Evolutionary conservation across 192 early-diverging fungal genomes (phyloP).

Genomic region (Entomortierella lignicola): DNA sequence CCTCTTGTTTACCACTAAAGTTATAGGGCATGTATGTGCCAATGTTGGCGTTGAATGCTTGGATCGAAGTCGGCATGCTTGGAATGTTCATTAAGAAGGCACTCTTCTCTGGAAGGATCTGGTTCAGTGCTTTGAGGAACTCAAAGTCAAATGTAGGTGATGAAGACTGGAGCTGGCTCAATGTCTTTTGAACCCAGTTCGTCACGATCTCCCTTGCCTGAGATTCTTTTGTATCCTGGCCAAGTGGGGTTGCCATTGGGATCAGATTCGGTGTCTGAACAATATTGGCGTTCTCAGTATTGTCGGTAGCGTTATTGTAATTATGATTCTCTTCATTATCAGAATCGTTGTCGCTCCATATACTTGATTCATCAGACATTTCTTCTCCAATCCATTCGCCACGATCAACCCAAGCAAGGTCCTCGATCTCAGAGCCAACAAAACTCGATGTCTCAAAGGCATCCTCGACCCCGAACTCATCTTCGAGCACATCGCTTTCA

Average conservation of each 20-base stretch:
- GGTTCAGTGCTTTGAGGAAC: slow-evolving; percentile 43
- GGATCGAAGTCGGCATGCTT: slow-evolving; percentile 51
- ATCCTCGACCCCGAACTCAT: slow-evolving; percentile 22
- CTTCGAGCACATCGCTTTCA: slow-evolving; percentile 32
- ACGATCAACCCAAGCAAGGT: slow-evolving; percentile 33
- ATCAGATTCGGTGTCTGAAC: slow-evolving; percentile 40
- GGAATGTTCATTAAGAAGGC: slow-evolving; percentile 51
- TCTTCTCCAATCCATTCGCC: slow-evolving; percentile 52
- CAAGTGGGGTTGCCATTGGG: slow-evolving; percentile 40
- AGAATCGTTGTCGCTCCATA: slow-evolving; percentile 33
- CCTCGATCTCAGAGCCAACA: slow-evolving; percentile 49
- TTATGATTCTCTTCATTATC: slow-evolving; percentile 13
- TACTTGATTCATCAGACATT: slow-evolving; percentile 37
- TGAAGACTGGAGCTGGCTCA: slow-evolving; percentile 53
- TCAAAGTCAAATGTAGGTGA: slow-evolving; percentile 43
- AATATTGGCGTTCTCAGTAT: slow-evolving; percentile 22
- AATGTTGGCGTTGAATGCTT: slow-evolving; percentile 50
- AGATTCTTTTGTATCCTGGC: slow-evolving; percentile 43
- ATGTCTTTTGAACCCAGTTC: slow-evolving; percentile 59
- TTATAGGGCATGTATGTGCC: slow-evolving; percentile 53
- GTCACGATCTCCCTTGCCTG: slow-evolving; percentile 38
- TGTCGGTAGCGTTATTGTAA: background rate
- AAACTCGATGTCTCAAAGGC: slow-evolving; percentile 33
- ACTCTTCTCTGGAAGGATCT: slow-evolving; percentile 52
- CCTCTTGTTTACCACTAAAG: slow-evolving; percentile 44